A percentile compares a stretch with the other conserved stretches of the same genome.
These are phyloP conservation scores for Stachybotrys elegans DNA, from an alignment of 2,329 filamentous ascomycete genomes.

Conservation along the genomic window DNA sequence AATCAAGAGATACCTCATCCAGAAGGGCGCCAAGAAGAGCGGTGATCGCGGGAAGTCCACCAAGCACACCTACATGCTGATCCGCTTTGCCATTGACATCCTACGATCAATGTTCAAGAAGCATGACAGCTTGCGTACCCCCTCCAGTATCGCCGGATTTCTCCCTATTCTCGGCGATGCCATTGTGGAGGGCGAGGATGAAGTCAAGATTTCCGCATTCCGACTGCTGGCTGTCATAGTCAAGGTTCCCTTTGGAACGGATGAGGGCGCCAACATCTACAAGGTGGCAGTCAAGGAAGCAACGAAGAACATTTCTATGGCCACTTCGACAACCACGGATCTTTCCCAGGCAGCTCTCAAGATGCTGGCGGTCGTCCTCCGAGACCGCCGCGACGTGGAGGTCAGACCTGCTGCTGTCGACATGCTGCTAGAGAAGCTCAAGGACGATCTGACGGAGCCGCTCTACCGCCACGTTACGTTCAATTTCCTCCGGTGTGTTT, in stretches of 20 bases:
- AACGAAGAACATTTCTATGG: constrained; percentile 71
- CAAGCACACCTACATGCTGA: constrained; percentile 81
- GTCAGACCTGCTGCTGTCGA: constrained; percentile 80
- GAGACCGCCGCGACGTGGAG: constrained; percentile 69
- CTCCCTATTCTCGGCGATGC: constrained; percentile 86
- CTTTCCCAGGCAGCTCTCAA: constrained; percentile 85
- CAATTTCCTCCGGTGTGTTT: constrained; percentile 83
- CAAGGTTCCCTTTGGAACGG: constrained; percentile 74
- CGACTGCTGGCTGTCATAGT: constrained; percentile 80
- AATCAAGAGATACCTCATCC: constrained; percentile 71
- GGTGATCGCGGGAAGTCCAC: constrained; percentile 67
- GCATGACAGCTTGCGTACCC: constrained; percentile 72
- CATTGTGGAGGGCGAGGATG: constrained; percentile 78
- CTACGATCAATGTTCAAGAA: constrained; percentile 83
- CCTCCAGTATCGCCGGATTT: constrained; percentile 77
- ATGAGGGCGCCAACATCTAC: constrained; percentile 58
- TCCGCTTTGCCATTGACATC: constrained; percentile 82
- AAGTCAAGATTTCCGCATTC: constrained; percentile 85
- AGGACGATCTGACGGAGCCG: constrained; percentile 86
- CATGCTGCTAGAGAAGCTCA: constrained; percentile 73
- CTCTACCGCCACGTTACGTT: constrained; percentile 91
- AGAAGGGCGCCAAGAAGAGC: constrained; percentile 71
- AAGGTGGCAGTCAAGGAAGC: constrained; percentile 83
- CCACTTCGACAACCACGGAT: constrained; percentile 75
- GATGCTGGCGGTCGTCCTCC: constrained; percentile 76